A percentile compares a stretch with the other conserved stretches of the same genome.
Evolutionary conservation across 2,329 filamentous ascomycete genomes (phyloP).

Genomic region (Botrytis fabae): DNA sequence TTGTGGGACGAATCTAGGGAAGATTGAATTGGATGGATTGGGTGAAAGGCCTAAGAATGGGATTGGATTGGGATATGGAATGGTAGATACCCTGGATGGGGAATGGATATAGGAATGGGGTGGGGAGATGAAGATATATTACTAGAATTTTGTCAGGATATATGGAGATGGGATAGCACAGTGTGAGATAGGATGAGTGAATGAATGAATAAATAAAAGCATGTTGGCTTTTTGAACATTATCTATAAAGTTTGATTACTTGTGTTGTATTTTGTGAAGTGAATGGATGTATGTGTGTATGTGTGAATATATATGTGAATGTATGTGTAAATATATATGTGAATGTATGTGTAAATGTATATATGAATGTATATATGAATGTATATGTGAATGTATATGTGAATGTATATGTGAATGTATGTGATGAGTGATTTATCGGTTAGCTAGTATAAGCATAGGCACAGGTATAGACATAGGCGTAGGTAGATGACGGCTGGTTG

Average conservation of each 20-base stretch:
- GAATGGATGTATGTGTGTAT: neutral
- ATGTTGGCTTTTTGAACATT: neutral
- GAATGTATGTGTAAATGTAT: too few relatives aligned
- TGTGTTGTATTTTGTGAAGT: neutral
- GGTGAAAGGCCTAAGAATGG: neutral
- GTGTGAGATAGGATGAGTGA: neutral
- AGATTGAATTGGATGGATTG: neutral
- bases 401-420: too few relatives aligned
- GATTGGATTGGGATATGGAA: neutral
- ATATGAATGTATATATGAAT: too few relatives aligned
- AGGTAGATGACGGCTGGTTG: neutral
- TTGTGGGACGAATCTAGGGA: neutral
- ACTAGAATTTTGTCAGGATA: neutral
- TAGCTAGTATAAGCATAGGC: neutral
- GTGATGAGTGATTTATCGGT: neutral
- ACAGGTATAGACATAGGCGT: too few relatives aligned
- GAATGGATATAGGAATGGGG: constrained; percentile 1
- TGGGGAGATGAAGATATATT: neutral
- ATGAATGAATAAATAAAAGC: neutral
- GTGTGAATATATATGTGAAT: too few relatives aligned
- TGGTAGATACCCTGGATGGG: neutral
- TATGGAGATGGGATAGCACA: neutral
- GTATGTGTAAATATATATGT: too few relatives aligned
- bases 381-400: neutral
- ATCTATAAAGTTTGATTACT: neutral